These are phyloP conservation scores for Fusarium anguioides DNA, from an alignment of 2,329 filamentous ascomycete genomes.

Conservation along the genomic window DNA sequence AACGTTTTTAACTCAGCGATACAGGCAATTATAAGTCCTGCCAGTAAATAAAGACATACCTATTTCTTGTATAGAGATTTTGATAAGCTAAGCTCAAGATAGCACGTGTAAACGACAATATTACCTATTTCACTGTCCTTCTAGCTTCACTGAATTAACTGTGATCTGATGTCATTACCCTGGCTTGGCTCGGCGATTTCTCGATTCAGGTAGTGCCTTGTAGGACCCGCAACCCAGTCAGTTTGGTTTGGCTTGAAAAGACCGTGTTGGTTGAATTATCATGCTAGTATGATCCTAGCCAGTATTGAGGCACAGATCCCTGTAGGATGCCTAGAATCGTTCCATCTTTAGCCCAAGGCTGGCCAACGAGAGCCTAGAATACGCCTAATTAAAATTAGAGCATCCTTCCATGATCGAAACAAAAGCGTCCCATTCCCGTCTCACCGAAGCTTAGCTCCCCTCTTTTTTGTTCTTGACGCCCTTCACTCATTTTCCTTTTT, in stretches of 20 bases:
- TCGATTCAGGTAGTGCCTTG: background rate
- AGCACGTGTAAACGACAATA: too few relatives aligned
- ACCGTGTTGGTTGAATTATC: background rate
- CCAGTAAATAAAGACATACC: too few relatives aligned
- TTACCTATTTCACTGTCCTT: too few relatives aligned
- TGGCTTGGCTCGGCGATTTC: background rate
- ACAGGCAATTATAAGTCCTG: too few relatives aligned
- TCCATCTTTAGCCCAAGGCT: slow-evolving; percentile 1
- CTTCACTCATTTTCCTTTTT: background rate
- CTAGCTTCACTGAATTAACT: too few relatives aligned
- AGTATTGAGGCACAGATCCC: slow-evolving; percentile 12
- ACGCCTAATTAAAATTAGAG: background rate
- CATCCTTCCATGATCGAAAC: background rate
- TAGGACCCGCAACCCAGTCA: slow-evolving; percentile 5
- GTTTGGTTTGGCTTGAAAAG: background rate
- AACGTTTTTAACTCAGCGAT: too few relatives aligned
- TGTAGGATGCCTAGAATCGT: slow-evolving; percentile 14
- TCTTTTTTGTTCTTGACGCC: background rate
- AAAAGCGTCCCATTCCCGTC: slow-evolving; percentile 22
- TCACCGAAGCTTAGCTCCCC: background rate
- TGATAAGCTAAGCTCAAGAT: too few relatives aligned
- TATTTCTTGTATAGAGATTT: too few relatives aligned
- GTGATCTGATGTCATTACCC: background rate
- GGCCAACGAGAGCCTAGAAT: slow-evolving; percentile 3
- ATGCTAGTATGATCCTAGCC: slow-evolving; percentile 2